Conservation (phyloP, 805 yeast species). For the Brettanomyces naardenensis region DNA sequence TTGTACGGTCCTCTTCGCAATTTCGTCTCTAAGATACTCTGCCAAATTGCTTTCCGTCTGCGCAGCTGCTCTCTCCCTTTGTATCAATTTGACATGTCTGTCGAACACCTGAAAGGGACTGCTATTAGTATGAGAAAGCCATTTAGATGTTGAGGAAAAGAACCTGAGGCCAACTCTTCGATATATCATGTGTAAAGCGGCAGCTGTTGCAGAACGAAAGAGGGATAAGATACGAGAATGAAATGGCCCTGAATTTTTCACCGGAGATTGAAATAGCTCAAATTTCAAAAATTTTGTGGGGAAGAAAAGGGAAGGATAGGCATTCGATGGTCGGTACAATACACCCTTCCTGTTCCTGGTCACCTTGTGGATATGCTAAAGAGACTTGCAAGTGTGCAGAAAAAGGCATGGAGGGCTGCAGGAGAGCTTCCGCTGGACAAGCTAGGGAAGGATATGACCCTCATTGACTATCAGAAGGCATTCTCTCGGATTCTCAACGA, state of each 20-base stretch:
- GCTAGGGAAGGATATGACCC: not conserved
- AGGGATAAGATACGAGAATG: too few species aligned
- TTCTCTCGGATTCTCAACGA: not conserved
- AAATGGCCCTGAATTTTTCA: too few species aligned
- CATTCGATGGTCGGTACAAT: not conserved
- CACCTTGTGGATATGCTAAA: not conserved
- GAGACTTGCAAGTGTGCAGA: not conserved
- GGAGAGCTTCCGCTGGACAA: too few species aligned
- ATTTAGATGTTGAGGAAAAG: too few species aligned
- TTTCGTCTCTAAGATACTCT: constrained; percentile 70
- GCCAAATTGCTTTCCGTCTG: constrained; percentile 42
- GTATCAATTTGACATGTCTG: constrained; percentile 51
- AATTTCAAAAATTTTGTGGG: not conserved
- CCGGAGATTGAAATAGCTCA: too few species aligned
- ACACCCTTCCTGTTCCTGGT: too few species aligned
- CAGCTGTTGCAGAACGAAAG: too few species aligned
- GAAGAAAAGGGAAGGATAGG: not conserved
- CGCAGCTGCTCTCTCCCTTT: constrained; percentile 44
- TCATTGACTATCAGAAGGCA: not conserved
- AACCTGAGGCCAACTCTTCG: too few species aligned
- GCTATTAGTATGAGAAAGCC: too few species aligned
- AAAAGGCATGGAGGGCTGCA: not conserved
- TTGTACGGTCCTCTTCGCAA: constrained; percentile 66
- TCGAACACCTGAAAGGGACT: constrained; percentile 43
- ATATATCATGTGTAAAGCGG: too few species aligned